A percentile compares a stretch with the other conserved stretches of the same genome.
These are phyloP conservation scores for Dalechampia spathulata DNA, from an alignment of 441 rosid genomes.

Conservation along the genomic window DNA sequence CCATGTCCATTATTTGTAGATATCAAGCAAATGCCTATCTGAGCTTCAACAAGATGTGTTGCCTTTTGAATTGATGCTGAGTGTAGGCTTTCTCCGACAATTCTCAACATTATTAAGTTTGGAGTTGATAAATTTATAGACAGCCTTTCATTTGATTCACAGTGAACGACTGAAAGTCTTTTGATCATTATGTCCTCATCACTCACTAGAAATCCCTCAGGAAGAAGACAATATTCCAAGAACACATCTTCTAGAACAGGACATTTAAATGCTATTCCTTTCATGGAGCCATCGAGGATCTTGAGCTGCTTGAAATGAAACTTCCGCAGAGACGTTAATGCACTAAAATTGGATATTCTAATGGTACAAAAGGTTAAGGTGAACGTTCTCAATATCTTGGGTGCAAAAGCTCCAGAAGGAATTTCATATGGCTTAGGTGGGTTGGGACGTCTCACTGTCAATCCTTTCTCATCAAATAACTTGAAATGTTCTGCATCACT, in stretches of 20 bases:
- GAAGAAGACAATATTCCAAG: conserved; percentile 15
- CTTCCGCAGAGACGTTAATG: conserved; percentile 16
- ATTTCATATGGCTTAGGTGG: conserved; percentile 5
- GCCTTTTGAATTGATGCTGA: conserved; percentile 11
- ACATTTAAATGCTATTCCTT: conserved; percentile 12
- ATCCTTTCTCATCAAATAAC: background rate
- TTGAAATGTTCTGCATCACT: background rate
- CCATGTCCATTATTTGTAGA: background rate
- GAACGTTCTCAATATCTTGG: conserved; percentile 13
- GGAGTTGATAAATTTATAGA: conserved; percentile 19
- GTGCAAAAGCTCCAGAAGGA: conserved; percentile 13
- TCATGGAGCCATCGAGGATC: conserved; percentile 13
- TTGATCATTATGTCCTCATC: conserved; percentile 14
- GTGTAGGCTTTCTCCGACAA: conserved; percentile 1
- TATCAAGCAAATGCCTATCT: background rate
- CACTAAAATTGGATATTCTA: conserved; percentile 12
- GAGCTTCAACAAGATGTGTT: conserved; percentile 1
- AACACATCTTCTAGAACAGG: conserved; percentile 14
- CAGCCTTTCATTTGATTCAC: conserved; percentile 2
- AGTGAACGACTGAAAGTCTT: conserved; percentile 11
- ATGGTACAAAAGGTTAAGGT: conserved; percentile 11
- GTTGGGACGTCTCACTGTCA: background rate
- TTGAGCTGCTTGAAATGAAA: conserved; percentile 8
- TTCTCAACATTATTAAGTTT: background rate
- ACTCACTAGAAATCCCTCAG: conserved; percentile 16